phyloP scores from a whole-genome alignment of 2,329 filamentous ascomycete genomes.

The Eutypella sp. region DNA sequence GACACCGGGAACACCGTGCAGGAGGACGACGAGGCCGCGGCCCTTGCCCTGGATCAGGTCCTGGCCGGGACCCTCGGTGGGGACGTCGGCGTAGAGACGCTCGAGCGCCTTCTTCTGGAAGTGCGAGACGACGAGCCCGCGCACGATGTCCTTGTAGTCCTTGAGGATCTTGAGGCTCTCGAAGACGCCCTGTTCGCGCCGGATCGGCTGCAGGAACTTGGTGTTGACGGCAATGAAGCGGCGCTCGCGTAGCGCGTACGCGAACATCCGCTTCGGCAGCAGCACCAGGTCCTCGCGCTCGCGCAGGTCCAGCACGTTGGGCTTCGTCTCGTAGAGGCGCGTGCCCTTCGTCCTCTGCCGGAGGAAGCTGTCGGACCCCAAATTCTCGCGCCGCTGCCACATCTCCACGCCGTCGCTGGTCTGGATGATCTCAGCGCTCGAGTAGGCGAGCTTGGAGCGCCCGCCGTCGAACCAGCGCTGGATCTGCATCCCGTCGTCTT shows the following conservation, averaged over 20 bases:
- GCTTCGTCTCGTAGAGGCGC: slow-evolving; percentile 29
- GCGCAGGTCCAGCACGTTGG: slow-evolving; percentile 18
- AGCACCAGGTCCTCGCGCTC: slow-evolving; percentile 27
- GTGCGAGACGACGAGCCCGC: slow-evolving; percentile 35
- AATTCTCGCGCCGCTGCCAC: slow-evolving; percentile 33
- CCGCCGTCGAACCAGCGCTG: slow-evolving; percentile 32
- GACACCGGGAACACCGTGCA: slow-evolving; percentile 44
- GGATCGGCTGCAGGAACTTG: slow-evolving; percentile 29
- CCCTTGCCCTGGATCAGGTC: slow-evolving; percentile 43
- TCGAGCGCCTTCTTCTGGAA: slow-evolving; percentile 36
- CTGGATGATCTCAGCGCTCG: slow-evolving; percentile 31
- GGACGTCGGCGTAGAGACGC: slow-evolving; percentile 25
- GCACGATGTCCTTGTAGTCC: slow-evolving; percentile 38
- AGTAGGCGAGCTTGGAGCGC: slow-evolving; percentile 26
- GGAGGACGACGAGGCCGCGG: slow-evolving; percentile 37
- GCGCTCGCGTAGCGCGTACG: slow-evolving; percentile 35
- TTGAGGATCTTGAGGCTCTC: slow-evolving; percentile 34
- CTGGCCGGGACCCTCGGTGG: slow-evolving; percentile 23
- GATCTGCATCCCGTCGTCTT: slow-evolving; percentile 32
- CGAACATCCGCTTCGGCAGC: slow-evolving; percentile 37
- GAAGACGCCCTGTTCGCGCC: slow-evolving; percentile 32
- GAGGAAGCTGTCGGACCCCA: slow-evolving; percentile 30
- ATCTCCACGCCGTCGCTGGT: slow-evolving; percentile 30
- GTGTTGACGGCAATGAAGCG: slow-evolving; percentile 34
- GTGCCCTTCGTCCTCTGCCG: slow-evolving; percentile 29